Evolutionary conservation across 352 stramenopile genomes (phyloP), one percentile per base, ranked within the genome.

Genomic region (Globisporangium iwayamae): DNA sequence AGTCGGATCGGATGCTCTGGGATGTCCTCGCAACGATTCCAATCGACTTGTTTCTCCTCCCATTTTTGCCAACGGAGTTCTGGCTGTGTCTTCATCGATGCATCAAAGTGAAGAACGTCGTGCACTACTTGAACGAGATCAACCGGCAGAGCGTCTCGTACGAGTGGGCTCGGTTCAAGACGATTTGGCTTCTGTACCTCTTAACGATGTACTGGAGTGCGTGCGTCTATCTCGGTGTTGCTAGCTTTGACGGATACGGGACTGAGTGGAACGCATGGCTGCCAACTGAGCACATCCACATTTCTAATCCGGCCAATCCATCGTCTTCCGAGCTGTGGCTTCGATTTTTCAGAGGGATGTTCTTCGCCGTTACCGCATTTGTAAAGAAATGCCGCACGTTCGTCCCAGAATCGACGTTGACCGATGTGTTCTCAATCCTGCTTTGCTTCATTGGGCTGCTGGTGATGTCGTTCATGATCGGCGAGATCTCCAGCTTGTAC

Each of bases 401-500:
- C 52, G 68, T 64, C 7, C 72, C 74, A 0, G 65, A 74, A 39
- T 72, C 67, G 0, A 78, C 71, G 22, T 57, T 28, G 1, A 66
- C 79, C 10, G 66, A 75, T 43, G 65, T 78, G 2, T 89, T 91
- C 50, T 76, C 79, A 13, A 78, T 87, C 55, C n/a, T 70, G 2
- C 68, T 84, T 18, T 88, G 76, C 59, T 89, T 89, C 56, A 41
- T 71, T 4, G 76, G 82, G 0, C 52, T 84, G 1, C 69, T 91
- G 16, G 69, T 75, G 1, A 88, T 87, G 75, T 78, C 76, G 2
- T 91, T 89, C 65, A 84, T 89, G 71, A 89, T 89, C 56, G 78
- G 82, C 5, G 79, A 91, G 45, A 79, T 88, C 39, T 79, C 82
- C 2, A 85, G 73, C 38, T 62, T 91, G 36, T 89, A 85, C 66